Evolutionary conservation across 2,329 filamentous ascomycete genomes (phyloP).

Genomic region (Venturia effusa): DNA sequence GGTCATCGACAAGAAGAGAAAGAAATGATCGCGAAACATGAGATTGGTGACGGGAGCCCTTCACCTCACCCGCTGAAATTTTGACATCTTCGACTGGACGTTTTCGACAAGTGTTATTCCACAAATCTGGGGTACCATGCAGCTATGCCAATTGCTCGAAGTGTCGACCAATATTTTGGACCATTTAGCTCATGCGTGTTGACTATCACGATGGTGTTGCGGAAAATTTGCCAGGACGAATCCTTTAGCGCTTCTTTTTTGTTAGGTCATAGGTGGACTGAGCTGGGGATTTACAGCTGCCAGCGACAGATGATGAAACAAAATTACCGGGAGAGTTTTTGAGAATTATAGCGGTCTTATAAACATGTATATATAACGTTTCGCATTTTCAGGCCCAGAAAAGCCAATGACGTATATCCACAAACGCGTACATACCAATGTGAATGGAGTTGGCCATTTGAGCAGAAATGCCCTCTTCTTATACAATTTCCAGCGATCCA

Average conservation of each 20-base stretch:
- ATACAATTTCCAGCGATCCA: too few relatives aligned
- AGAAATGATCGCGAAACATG: neutral
- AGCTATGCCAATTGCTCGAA: neutral
- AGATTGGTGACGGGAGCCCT: neutral
- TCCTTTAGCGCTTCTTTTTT: neutral
- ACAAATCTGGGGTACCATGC: neutral
- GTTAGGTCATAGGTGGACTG: neutral
- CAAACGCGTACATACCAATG: neutral
- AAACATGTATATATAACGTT: neutral
- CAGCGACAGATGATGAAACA: neutral
- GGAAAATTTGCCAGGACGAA: neutral
- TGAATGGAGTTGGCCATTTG: too few relatives aligned
- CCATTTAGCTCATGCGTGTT: neutral
- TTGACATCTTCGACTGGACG: too few relatives aligned
- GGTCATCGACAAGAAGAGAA: neutral
- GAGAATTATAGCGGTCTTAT: neutral
- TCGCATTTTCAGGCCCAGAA: neutral
- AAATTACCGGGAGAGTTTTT: neutral
- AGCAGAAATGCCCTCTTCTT: too few relatives aligned
- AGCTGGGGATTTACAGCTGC: neutral
- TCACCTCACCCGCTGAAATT: neutral
- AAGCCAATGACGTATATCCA: neutral
- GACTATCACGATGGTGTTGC: neutral
- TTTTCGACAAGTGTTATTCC: too few relatives aligned
- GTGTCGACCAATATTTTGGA: neutral